phyloP scores from a whole-genome alignment of 1,284 basidiomycete genomes.

The Phellinidium pouzarii region DNA sequence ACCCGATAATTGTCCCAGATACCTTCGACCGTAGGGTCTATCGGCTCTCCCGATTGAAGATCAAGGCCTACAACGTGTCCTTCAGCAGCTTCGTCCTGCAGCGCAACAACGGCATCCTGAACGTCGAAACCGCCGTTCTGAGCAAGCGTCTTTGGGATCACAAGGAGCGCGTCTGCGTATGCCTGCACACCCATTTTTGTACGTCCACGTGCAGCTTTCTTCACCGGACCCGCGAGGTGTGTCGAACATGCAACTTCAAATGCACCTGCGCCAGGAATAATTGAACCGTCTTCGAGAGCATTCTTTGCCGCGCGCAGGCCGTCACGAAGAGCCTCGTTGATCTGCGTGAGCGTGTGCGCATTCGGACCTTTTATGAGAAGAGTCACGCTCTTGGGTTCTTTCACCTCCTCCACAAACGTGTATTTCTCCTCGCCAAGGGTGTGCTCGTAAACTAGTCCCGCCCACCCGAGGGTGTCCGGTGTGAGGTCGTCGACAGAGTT shows the following conservation, averaged over 20 bases:
- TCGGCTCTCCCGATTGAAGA: slow-evolving; percentile 90
- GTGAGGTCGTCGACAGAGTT: slow-evolving; percentile 97
- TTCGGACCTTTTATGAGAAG: slow-evolving; percentile 99
- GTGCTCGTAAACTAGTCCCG: slow-evolving; percentile 98
- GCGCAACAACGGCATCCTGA: slow-evolving; percentile 86
- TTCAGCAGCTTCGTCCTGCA: slow-evolving; percentile 93
- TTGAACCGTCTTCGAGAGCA: slow-evolving; percentile 82
- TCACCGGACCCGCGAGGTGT: slow-evolving; percentile 74
- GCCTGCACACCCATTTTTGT: slow-evolving; percentile 97
- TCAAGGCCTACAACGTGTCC: slow-evolving; percentile 90
- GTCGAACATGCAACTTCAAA: slow-evolving; percentile 94
- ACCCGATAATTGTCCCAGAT: slow-evolving; percentile 99
- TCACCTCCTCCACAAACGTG: slow-evolving; percentile 97
- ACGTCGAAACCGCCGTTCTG: slow-evolving; percentile 97
- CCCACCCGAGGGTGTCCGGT: slow-evolving; percentile 91
- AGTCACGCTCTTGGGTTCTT: slow-evolving; percentile 94
- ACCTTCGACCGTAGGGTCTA: slow-evolving; percentile 92
- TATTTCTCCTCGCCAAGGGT: slow-evolving; percentile 99
- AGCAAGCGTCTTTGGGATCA: slow-evolving; percentile 96
- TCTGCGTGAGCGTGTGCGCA: slow-evolving; percentile 92
- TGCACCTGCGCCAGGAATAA: slow-evolving; percentile 94
- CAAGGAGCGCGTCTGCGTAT: slow-evolving; percentile 90
- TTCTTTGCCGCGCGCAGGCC: slow-evolving; percentile 97
- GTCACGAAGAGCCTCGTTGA: slow-evolving; percentile 95
- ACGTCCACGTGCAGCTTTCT: slow-evolving; percentile 89